Base-by-base conservation (phyloP, 2,329 filamentous ascomycete species). In the Periconia sp. region DNA sequence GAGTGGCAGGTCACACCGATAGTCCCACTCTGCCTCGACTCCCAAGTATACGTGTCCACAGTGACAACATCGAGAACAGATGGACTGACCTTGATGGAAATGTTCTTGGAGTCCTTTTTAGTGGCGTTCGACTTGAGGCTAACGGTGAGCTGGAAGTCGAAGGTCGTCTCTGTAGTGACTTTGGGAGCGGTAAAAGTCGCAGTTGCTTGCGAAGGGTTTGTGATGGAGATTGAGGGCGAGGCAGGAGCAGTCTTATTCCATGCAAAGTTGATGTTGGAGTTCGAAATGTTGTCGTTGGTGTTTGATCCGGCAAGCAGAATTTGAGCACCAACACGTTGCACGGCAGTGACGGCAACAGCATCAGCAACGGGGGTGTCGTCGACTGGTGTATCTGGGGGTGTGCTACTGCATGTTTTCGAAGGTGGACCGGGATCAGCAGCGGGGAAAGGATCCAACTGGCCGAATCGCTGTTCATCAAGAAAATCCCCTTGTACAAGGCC, bases 381-480 rank as follows among this genome's bases (percentile, higher is more conserved):
- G 13, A 17, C 12, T 5, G 36, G 26, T n/a, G n/a, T n/a, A n/a
- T n/a, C n/a, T n/a, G n/a, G n/a, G n/a, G n/a, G n/a, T n/a, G n/a
- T n/a, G 25, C 25, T 13, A 23, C 54, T 46, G 19, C 64, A 68
- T 8, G 43, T 46, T 37, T 61, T 61, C 7, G 57, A 51, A 12
- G 60, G 52, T 12, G 56, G 43, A 25, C 66, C 63, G 13, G 63
- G 58, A 9, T 39, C 40, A 4, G 57, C 36, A 17, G 62, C 67
- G 7, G 69, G 68, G 56, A 62, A 76, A 0, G 73, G 73, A 25
- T 48, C 56, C 10, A 75, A 57, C 4, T 63, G 72, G 1, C 69
- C 69, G 45, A 65, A 75, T 30, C 61, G 58, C 39, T 63, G 51
- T 9, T 49, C 50, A 32, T 67, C 59, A 6, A 65, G 40, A 46